Evolutionary conservation across 192 early-diverging fungal genomes (phyloP).

Genomic region (Coemansia sp.): DNA sequence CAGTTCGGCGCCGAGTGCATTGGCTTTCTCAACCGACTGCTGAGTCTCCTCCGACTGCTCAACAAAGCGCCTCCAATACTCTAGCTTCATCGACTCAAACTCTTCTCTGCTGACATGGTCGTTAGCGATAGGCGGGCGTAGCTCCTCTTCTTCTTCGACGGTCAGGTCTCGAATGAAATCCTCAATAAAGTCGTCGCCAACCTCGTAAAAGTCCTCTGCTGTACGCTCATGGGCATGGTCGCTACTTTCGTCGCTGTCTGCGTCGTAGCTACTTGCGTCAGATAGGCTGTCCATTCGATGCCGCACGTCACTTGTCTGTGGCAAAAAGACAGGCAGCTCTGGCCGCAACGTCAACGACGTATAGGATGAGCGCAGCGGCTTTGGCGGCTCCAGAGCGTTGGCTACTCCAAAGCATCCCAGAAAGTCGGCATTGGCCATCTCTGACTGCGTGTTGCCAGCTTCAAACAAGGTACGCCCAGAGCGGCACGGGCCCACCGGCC

Average conservation of each 20-base stretch:
- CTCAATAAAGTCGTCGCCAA: constrained; percentile 4
- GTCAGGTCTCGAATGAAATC: neutral
- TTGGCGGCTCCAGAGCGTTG: constrained; percentile 1
- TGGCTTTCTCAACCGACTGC: constrained; percentile 3
- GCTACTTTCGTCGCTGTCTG: neutral
- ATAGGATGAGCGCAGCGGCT: neutral
- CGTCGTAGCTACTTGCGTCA: constrained; percentile 4
- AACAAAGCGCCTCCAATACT: neutral
- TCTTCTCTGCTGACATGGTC: neutral
- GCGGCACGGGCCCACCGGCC: neutral
- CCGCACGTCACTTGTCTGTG: neutral
- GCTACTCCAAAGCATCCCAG: constrained; percentile 3
- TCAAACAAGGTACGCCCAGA: neutral
- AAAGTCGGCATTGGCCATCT: neutral
- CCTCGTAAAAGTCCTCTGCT: constrained; percentile 1
- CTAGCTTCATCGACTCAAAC: neutral
- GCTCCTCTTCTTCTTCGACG: neutral
- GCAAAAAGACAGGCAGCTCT: neutral
- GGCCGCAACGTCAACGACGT: neutral
- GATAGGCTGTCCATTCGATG: neutral
- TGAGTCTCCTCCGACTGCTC: neutral
- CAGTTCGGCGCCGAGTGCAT: constrained; percentile 29
- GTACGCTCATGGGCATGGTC: neutral
- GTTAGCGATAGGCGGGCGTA: neutral
- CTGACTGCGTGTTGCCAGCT: neutral